Percentiles rank a stretch among this genome's conserved stretches.
Conservation (phyloP, 2,329 filamentous ascomycete species). For the Stagonosporopsis cucurbitacearum region DNA sequence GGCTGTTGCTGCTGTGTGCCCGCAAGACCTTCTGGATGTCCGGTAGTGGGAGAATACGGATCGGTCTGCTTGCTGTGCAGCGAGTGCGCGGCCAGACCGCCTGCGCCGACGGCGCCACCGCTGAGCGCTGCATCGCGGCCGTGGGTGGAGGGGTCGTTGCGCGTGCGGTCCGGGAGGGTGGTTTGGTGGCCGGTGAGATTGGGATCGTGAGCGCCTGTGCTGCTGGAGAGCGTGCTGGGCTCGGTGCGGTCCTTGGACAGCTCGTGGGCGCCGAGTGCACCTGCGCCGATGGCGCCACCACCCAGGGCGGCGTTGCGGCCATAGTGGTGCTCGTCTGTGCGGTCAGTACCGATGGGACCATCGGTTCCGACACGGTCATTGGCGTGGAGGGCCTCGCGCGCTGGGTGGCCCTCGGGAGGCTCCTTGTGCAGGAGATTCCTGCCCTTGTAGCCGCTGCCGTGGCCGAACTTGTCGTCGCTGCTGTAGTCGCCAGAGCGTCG, state of each 20-base stretch:
- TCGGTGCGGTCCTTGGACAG: constrained; percentile 6
- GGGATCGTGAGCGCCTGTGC: background rate
- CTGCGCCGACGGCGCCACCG: constrained; percentile 38
- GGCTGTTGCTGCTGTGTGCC: constrained; percentile 13
- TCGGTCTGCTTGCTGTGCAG: constrained; percentile 31
- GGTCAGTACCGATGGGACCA: background rate
- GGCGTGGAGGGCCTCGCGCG: constrained; percentile 27
- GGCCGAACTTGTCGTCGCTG: constrained; percentile 8
- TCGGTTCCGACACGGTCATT: constrained; percentile 15
- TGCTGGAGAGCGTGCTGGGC: background rate
- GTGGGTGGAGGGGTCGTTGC: constrained; percentile 29
- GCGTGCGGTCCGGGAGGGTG: constrained; percentile 13
- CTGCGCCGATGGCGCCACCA: constrained; percentile 39
- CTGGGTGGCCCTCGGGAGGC: constrained; percentile 47
- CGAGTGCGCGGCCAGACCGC: constrained; percentile 32
- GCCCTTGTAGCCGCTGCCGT: constrained; percentile 32
- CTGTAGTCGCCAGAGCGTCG: constrained; percentile 28
- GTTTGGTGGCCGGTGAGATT: constrained; percentile 1
- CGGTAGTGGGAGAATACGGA: background rate
- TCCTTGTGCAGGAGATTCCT: constrained; percentile 52
- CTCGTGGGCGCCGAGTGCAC: constrained; percentile 32
- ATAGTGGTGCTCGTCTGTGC: constrained; percentile 26
- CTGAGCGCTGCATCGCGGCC: constrained; percentile 37
- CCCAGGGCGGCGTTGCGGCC: constrained; percentile 37
- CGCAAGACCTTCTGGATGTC: constrained; percentile 4